phyloP scores from a whole-genome alignment of 2,329 filamentous ascomycete species.

The Fusarium denticulatum region DNA sequence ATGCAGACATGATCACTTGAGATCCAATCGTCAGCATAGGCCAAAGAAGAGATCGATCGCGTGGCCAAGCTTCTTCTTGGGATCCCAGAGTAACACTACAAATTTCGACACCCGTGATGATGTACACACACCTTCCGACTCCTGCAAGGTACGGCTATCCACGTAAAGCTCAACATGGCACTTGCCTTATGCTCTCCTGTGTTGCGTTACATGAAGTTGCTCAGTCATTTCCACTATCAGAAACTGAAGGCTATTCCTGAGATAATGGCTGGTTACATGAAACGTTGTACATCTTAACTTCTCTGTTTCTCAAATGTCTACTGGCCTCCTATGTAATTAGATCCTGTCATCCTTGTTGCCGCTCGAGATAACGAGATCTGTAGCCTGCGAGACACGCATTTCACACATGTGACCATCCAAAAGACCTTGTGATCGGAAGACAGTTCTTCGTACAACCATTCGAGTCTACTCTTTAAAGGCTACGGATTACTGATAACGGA shows the following conservation, averaged over 20 bases:
- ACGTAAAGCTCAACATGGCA: neutral
- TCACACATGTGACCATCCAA: constrained; percentile 25
- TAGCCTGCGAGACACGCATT: neutral
- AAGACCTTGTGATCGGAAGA: constrained; percentile 5
- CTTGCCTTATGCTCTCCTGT: neutral
- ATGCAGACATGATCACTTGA: constrained; percentile 20
- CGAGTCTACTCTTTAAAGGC: neutral
- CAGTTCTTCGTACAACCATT: constrained; percentile 18
- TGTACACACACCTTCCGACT: neutral
- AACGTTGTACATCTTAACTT: neutral
- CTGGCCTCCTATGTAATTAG: neutral
- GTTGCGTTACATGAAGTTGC: neutral
- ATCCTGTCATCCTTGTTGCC: neutral
- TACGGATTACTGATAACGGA: neutral
- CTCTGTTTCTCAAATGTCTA: neutral
- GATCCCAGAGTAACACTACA: neutral
- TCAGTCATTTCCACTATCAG: neutral
- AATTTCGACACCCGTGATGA: constrained; percentile 6
- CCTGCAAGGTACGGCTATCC: neutral
- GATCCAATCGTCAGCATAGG: constrained; percentile 2
- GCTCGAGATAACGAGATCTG: constrained; percentile 1
- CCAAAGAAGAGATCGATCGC: constrained; percentile 7
- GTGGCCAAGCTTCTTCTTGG: neutral
- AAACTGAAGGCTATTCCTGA: neutral
- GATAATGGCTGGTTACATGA: neutral